These are phyloP conservation scores for Saturnispora quitensis DNA, from an alignment of 805 yeast species.

Conservation along the genomic window DNA sequence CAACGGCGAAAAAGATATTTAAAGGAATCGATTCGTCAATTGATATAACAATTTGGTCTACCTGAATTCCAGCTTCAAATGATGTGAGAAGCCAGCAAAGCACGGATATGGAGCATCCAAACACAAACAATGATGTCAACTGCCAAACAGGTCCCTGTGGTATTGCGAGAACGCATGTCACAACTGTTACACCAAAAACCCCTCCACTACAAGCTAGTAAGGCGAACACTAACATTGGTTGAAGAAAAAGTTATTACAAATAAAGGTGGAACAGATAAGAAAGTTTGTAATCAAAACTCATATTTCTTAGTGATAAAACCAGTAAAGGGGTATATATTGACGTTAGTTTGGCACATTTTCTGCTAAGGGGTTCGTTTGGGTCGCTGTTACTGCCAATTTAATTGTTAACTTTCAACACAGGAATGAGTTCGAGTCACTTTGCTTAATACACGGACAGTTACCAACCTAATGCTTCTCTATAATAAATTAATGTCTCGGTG, in stretches of 20 bases:
- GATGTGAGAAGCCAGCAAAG: background rate
- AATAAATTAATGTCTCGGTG: background rate
- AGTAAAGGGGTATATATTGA: background rate
- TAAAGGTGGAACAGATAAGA: background rate
- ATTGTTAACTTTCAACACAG: too few relatives aligned
- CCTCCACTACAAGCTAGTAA: slow-evolving; percentile 1
- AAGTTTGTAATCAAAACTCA: background rate
- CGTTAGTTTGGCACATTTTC: too few relatives aligned
- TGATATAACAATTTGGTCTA: background rate
- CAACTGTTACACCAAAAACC: background rate
- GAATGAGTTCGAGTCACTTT: too few relatives aligned
- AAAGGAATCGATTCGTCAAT: background rate
- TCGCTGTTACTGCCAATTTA: too few relatives aligned
- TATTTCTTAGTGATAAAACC: too few relatives aligned
- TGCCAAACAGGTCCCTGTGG: background rate
- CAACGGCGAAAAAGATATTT: background rate
- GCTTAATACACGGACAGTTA: too few relatives aligned
- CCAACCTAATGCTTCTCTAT: background rate
- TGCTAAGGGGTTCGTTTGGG: too few relatives aligned
- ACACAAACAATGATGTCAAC: background rate
- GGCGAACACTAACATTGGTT: slow-evolving; percentile 1
- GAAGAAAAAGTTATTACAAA: background rate
- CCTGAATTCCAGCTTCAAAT: background rate
- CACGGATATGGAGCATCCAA: background rate
- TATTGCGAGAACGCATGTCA: background rate